A percentile compares a stretch with the other conserved stretches of the same genome.
These are phyloP conservation scores for Pseudogymnoascus verrucosus DNA, from an alignment of 2,329 filamentous ascomycete genomes.

Conservation along the genomic window DNA sequence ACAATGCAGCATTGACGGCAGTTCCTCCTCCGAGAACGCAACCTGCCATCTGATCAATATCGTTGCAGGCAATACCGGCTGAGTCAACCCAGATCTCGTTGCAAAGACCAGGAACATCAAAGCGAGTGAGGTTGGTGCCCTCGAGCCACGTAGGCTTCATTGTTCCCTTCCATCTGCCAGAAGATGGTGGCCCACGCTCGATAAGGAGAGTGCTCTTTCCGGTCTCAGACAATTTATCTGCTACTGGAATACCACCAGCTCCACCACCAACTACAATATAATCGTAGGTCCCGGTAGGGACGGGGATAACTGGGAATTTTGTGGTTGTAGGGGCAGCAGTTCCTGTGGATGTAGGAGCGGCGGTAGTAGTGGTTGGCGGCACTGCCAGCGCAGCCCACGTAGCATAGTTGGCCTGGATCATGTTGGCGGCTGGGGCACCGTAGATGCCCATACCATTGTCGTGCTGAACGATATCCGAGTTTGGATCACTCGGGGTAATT, in stretches of 20 bases:
- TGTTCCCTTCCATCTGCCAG: conserved; percentile 2
- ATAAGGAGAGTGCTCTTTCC: conserved; percentile 10
- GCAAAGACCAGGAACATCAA: conserved; percentile 10
- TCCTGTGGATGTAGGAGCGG: background rate
- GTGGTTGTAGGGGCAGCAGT: conserved; percentile 14
- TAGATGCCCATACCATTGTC: conserved; percentile 48
- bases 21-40: conserved; percentile 55
- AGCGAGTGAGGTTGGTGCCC: conserved; percentile 6
- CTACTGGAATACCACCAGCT: conserved; percentile 10
- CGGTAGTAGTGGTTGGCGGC: conserved; percentile 17
- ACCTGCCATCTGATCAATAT: conserved; percentile 55
- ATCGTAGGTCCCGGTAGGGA: background rate
- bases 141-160: background rate
- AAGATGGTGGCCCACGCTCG: conserved; percentile 9
- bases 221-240: conserved; percentile 9
- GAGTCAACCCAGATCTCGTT: conserved; percentile 7
- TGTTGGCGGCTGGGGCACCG: conserved; percentile 35
- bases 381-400: conserved; percentile 25
- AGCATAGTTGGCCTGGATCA: conserved; percentile 34
- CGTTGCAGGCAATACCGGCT: conserved; percentile 28
- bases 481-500: conserved; percentile 34
- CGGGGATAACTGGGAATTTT: background rate
- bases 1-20: conserved; percentile 54
- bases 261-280: conserved; percentile 11
- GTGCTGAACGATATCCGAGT: conserved; percentile 44